Evolutionary conservation across 78 protist genomes (phyloP).

Genomic region (Bodo saltans): DNA sequence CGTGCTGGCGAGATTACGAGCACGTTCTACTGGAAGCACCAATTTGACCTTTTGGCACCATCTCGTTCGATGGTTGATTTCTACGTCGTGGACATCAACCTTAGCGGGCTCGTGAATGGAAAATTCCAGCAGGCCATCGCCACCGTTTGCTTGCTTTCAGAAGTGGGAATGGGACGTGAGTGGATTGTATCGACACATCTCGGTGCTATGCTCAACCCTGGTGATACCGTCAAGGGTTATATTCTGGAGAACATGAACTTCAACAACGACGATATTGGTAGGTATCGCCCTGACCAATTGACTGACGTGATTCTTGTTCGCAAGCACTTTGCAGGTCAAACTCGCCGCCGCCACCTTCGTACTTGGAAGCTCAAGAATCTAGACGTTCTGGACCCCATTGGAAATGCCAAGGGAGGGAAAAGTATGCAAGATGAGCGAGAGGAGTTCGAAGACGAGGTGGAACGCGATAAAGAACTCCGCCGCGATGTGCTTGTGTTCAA

Average conservation of each 20-base stretch:
- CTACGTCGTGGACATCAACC: constrained; percentile 62
- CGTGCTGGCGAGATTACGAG: constrained; percentile 59
- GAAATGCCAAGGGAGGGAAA: constrained; percentile 35
- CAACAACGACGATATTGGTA: constrained; percentile 49
- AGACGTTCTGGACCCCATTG: neutral
- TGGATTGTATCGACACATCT: constrained; percentile 67
- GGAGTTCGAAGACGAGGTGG: constrained; percentile 72
- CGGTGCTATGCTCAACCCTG: constrained; percentile 69
- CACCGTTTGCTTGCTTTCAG: constrained; percentile 51
- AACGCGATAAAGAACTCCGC: constrained; percentile 70
- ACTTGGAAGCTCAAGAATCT: constrained; percentile 34
- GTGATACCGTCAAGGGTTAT: constrained; percentile 79
- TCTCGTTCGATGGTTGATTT: constrained; percentile 60
- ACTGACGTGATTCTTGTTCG: constrained; percentile 79
- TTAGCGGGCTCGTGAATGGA: neutral
- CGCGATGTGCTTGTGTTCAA: constrained; percentile 39
- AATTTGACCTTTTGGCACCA: constrained; percentile 59
- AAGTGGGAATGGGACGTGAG: constrained; percentile 61
- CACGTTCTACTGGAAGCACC: constrained; percentile 60
- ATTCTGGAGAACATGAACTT: constrained; percentile 28
- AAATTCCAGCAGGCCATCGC: constrained; percentile 60
- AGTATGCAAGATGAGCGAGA: constrained; percentile 25
- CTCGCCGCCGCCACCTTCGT: constrained; percentile 15
- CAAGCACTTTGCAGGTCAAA: constrained; percentile 63
- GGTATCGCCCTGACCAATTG: constrained; percentile 22